Conservation (phyloP, 345 rosid genomes). For the Citrus medica region DNA sequence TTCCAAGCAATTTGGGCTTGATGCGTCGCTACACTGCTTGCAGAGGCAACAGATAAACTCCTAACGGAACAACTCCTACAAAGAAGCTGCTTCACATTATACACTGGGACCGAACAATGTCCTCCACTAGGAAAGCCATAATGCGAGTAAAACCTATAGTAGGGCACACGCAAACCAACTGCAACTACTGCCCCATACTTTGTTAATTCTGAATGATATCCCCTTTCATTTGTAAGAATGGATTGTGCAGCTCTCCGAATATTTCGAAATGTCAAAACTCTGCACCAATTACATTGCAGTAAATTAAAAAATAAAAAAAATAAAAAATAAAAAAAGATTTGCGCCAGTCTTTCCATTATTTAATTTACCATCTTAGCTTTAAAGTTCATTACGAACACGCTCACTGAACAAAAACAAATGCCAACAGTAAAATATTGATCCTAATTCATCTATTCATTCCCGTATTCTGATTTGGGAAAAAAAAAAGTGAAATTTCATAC, state of each 20-base stretch:
- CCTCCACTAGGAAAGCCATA: conserved; percentile 30
- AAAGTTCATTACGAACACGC: background rate
- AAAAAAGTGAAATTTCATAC: no score
- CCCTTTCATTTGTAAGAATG: conserved; percentile 25
- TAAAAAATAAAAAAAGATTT: background rate
- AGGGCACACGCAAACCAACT: conserved; percentile 39
- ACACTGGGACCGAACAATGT: conserved; percentile 17
- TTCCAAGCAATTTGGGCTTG: conserved; percentile 63
- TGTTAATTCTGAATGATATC: conserved; percentile 23
- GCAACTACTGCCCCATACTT: conserved; percentile 36
- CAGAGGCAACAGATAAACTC: conserved; percentile 41
- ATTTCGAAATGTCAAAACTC: conserved; percentile 46
- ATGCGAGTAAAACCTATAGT: conserved; percentile 30
- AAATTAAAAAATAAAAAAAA: background rate
- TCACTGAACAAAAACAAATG: background rate
- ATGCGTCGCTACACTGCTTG: conserved; percentile 35
- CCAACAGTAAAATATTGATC: no score
- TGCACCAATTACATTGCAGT: conserved; percentile 29
- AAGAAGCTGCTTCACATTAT: conserved; percentile 30
- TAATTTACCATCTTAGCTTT: background rate
- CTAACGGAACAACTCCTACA: conserved; percentile 23
- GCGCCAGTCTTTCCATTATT: background rate
- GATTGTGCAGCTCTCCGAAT: conserved; percentile 35
- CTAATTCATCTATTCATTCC: no score
- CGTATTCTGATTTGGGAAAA: no score